Base-by-base conservation (phyloP, 306 rosid species). In the Psophocarpus tetragonolobus region DNA sequence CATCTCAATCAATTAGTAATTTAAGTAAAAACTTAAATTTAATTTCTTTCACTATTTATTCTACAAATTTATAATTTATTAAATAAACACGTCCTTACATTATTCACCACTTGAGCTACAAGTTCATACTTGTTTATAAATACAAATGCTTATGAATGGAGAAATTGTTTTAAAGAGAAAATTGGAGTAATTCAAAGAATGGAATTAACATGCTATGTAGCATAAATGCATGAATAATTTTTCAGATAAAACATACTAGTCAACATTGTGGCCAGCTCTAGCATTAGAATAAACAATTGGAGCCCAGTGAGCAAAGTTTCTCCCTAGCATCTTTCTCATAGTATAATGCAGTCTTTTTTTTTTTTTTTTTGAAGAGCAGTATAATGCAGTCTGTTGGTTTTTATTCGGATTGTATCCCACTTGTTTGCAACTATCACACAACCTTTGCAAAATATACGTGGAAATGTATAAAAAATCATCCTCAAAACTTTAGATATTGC, bases 331-430 rank as follows among this genome's bases (percentile, higher is more conserved):
- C 98, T 83, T 92, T 87, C 84, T 95, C 97, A n/a, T n/a, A n/a
- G n/a, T n/a, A n/a, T n/a, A n/a, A n/a, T n/a, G n/a, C n/a, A n/a
- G n/a, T n/a, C n/a, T n/a, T n/a, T n/a, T n/a, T n/a, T n/a, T n/a
- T n/a, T n/a, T n/a, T n/a, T n/a, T n/a, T n/a, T n/a, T n/a, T n/a
- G n/a, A n/a, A n/a, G n/a, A n/a, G 50, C 92, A 92, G 82, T 86
- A 85, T 73, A 84, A 69, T 30, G 97, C 92, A 48, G 96, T 92
- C 93, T 92, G 96, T 82, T 92, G 98, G 77, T 92, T 91, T 78
- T 95, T 95, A 80, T 92, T 88, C 14, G 97, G 95, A 92, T 89
- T 13, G 97, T 95, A 83, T 95, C 98, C 98, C 98, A 95, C 83
- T 95, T 95, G 84, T 95, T 92, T 33, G 92, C 98, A 53, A 92